Conservation (phyloP, 1,284 basidiomycete species). For the Omphalotus olearius region DNA sequence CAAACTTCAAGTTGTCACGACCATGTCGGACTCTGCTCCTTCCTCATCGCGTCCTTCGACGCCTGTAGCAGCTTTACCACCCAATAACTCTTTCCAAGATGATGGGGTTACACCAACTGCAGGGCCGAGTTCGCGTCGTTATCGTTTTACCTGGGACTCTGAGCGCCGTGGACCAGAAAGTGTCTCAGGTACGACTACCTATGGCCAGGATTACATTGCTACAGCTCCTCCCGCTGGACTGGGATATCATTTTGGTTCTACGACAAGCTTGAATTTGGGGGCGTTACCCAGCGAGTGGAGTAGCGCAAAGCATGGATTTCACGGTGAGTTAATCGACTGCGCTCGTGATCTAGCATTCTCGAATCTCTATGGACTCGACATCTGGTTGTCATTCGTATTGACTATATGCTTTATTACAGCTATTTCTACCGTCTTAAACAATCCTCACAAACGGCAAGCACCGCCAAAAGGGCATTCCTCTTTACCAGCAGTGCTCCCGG, state of each 20-base stretch:
- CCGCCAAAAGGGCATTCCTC: slow-evolving; percentile 83
- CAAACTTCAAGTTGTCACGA: too few species aligned
- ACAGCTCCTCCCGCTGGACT: slow-evolving; percentile 16
- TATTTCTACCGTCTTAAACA: slow-evolving; percentile 63
- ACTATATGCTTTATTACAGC: slow-evolving; percentile 23
- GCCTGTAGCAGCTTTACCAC: not conserved
- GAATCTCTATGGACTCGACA: too few species aligned
- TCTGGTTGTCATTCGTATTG: not conserved
- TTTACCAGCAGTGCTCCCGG: slow-evolving; percentile 67
- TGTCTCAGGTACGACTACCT: slow-evolving; percentile 62
- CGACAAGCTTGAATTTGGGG: slow-evolving; percentile 7
- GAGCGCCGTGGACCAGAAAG: slow-evolving; percentile 56
- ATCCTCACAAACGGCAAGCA: slow-evolving; percentile 78
- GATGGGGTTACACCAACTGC: slow-evolving; percentile 2
- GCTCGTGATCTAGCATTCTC: too few species aligned
- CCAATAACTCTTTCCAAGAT: not conserved
- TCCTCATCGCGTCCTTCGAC: slow-evolving; percentile 6
- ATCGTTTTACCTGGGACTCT: slow-evolving; percentile 63
- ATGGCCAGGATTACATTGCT: slow-evolving; percentile 50
- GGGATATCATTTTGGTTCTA: slow-evolving; percentile 11
- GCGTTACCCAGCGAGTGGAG: slow-evolving; percentile 65
- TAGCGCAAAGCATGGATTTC: slow-evolving; percentile 73
- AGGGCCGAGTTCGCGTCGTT: slow-evolving; percentile 7
- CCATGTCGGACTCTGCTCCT: slow-evolving; percentile 6
- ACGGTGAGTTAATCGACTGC: slow-evolving; percentile 43